Percentiles rank a stretch among this genome's conserved stretches.
phyloP scores from a whole-genome alignment of 371 early-diverging fungal species.

The Mucor indicus region DNA sequence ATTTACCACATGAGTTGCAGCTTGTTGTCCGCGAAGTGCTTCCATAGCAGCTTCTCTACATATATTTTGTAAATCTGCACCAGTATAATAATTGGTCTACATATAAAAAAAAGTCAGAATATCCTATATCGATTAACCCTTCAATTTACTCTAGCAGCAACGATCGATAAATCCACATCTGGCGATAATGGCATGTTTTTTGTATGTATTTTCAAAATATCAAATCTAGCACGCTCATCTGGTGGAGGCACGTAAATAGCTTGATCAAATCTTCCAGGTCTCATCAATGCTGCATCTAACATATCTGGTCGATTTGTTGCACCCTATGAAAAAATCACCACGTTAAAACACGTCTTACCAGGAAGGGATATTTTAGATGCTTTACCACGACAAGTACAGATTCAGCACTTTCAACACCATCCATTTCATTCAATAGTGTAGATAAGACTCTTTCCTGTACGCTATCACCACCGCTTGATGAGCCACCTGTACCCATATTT shows the following conservation, averaged over 20 bases:
- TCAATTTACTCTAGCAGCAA: conserved; percentile 59
- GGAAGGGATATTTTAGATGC: not conserved
- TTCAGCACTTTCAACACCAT: conserved; percentile 81
- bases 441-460: conserved; percentile 90
- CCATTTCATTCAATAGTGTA: conserved; percentile 94
- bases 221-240: conserved; percentile 70
- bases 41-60: conserved; percentile 96
- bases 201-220: conserved; percentile 89
- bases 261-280: conserved; percentile 96
- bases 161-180: conserved; percentile 66
- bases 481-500: conserved; percentile 63
- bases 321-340: conserved; percentile 44
- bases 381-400: conserved; percentile 78
- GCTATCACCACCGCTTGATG: conserved; percentile 66
- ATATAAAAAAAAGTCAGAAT: conserved; percentile 2
- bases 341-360: not conserved
- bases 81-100: conserved; percentile 91
- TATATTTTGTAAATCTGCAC: conserved; percentile 95
- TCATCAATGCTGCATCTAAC: conserved; percentile 90
- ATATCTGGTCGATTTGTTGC: conserved; percentile 99
- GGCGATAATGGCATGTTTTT: conserved; percentile 68
- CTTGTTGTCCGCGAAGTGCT: conserved; percentile 60
- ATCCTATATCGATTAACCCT: not conserved
- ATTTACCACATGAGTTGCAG: conserved; percentile 45
- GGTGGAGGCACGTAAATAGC: conserved; percentile 93